A percentile compares a stretch with the other conserved stretches of the same genome.
Conservation (phyloP, 1,284 basidiomycete genomes). For the Cystobasidium slooffiae region DNA sequence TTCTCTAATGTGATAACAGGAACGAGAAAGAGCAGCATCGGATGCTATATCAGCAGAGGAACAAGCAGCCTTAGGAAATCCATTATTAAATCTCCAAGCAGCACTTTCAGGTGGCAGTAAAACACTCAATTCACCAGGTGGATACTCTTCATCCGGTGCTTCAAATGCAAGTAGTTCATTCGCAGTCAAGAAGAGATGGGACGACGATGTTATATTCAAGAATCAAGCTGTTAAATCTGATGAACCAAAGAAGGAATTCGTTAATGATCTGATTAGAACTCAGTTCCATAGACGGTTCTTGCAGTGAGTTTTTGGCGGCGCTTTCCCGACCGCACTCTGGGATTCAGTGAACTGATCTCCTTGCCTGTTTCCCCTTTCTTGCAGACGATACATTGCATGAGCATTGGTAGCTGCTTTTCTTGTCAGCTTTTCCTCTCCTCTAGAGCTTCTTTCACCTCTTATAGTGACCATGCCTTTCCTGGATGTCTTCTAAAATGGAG, state of each 20-base stretch:
- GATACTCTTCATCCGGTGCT: slow-evolving; percentile 62
- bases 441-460: too few relatives aligned
- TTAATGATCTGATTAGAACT: slow-evolving; percentile 87
- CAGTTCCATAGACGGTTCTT: slow-evolving; percentile 55
- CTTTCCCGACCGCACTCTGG: neutral
- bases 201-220: slow-evolving; percentile 96
- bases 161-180: slow-evolving; percentile 73
- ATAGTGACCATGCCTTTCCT: too few relatives aligned
- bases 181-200: slow-evolving; percentile 90
- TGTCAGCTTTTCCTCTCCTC: too few relatives aligned
- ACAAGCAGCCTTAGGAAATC: slow-evolving; percentile 82
- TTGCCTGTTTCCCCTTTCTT: too few relatives aligned
- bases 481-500: too few relatives aligned
- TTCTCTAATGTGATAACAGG: too few relatives aligned
- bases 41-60: slow-evolving; percentile 70
- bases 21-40: slow-evolving; percentile 69
- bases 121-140: slow-evolving; percentile 28
- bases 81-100: slow-evolving; percentile 82
- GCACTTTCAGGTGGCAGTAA: slow-evolving; percentile 68
- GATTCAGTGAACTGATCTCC: too few relatives aligned
- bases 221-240: slow-evolving; percentile 79
- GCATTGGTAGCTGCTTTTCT: too few relatives aligned
- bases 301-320: slow-evolving; percentile 37
- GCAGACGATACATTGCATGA: too few relatives aligned
- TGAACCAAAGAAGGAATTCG: slow-evolving; percentile 76